Evolutionary conservation across 345 rosid genomes (phyloP).

Genomic region (Nasturtium officinale): DNA sequence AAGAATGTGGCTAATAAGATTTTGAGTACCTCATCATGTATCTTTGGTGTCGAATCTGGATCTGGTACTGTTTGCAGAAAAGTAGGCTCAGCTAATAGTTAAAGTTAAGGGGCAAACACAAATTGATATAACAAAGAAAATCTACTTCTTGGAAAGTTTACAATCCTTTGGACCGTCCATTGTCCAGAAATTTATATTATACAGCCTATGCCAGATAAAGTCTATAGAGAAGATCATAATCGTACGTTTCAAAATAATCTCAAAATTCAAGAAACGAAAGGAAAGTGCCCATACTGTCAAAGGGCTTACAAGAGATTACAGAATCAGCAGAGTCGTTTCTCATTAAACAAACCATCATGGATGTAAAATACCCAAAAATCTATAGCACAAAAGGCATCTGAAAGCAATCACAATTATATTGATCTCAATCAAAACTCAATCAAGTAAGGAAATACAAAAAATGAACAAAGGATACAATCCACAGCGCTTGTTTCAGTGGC

Average conservation of each 20-base stretch:
- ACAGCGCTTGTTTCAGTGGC: conserved; percentile 21
- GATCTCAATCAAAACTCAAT: not conserved
- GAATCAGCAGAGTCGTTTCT: not conserved
- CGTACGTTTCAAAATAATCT: not conserved
- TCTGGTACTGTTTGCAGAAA: conserved; percentile 11
- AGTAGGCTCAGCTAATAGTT: conserved; percentile 25
- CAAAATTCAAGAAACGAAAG: conserved; percentile 4
- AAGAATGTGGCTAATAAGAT: not conserved
- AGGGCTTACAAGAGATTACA: not conserved
- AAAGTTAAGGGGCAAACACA: conserved; percentile 28
- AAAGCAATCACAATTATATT: not conserved
- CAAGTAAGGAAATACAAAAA: conserved; percentile 3
- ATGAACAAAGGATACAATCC: conserved; percentile 27
- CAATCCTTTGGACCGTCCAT: not conserved
- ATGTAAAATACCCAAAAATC: not conserved
- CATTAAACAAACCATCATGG: not conserved
- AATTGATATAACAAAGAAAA: conserved; percentile 12
- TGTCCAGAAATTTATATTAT: not conserved
- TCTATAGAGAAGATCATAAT: not conserved
- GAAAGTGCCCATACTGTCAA: not conserved
- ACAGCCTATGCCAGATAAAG: not conserved
- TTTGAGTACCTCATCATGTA: conserved; percentile 18
- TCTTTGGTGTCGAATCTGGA: conserved; percentile 12
- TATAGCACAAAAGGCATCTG: not conserved
- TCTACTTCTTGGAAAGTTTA: not conserved